Evolutionary conservation across 192 early-diverging fungal species (phyloP).

Genomic region (Radiomyces spectabilis): DNA sequence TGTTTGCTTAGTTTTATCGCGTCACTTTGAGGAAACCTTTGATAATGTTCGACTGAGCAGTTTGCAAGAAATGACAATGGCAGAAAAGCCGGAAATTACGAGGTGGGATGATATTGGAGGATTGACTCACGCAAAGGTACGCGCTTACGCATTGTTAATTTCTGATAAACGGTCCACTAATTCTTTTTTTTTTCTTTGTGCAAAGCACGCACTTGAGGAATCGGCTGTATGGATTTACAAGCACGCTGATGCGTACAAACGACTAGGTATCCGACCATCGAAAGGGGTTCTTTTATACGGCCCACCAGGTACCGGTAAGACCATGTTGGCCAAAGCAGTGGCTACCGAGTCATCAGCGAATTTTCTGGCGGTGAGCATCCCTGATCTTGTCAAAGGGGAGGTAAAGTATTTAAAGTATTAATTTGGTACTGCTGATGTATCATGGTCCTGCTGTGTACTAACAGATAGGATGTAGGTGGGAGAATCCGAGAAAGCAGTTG

Average conservation of each 20-base stretch:
- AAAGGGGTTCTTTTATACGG: slow-evolving; percentile 82
- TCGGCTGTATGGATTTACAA: slow-evolving; percentile 73
- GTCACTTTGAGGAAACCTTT: slow-evolving; percentile 34
- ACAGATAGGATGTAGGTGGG: too few relatives aligned
- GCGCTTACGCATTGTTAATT: too few relatives aligned
- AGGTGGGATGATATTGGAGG: slow-evolving; percentile 81
- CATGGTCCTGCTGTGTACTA: too few relatives aligned
- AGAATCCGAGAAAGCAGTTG: slow-evolving; percentile 90
- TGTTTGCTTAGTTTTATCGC: slow-evolving; percentile 8
- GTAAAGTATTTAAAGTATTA: too few relatives aligned
- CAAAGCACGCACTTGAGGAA: slow-evolving; percentile 58
- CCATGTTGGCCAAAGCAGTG: slow-evolving; percentile 78
- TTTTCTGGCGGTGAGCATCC: slow-evolving; percentile 74
- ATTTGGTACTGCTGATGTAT: too few relatives aligned
- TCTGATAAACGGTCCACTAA: too few relatives aligned
- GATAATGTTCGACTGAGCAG: slow-evolving; percentile 19
- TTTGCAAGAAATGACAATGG: slow-evolving; percentile 25
- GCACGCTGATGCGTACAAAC: slow-evolving; percentile 51
- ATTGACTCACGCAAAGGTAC: slow-evolving; percentile 61
- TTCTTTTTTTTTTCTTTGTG: slow-evolving; percentile 1
- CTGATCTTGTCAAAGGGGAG: slow-evolving; percentile 82
- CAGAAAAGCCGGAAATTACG: slow-evolving; percentile 41
- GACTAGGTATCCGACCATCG: slow-evolving; percentile 64
- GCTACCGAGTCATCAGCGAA: slow-evolving; percentile 72
- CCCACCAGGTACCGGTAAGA: slow-evolving; percentile 92